A percentile compares a stretch with the other conserved stretches of the same genome.
phyloP scores from a whole-genome alignment of 2,329 filamentous ascomycete genomes.

The Pseudogymnoascus sp. region DNA sequence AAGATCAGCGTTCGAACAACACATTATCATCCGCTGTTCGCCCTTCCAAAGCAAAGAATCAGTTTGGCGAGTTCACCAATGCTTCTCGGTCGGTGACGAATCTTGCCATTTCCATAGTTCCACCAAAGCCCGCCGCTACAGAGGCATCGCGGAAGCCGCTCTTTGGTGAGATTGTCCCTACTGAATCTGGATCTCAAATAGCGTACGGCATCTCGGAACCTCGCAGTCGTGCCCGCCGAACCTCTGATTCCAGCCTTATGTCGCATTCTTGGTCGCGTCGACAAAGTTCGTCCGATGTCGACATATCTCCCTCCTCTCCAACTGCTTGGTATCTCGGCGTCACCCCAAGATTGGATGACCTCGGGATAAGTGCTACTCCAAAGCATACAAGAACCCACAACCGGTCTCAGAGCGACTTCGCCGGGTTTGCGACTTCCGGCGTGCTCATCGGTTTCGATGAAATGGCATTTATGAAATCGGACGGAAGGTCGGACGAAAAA shows the following conservation, averaged over 20 bases:
- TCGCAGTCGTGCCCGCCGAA: conserved; percentile 46
- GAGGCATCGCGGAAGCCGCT: conserved; percentile 45
- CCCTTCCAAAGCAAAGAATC: conserved; percentile 43
- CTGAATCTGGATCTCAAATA: conserved; percentile 44
- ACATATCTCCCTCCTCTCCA: conserved; percentile 54
- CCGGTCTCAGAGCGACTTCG: conserved; percentile 55
- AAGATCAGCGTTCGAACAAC: conserved; percentile 46
- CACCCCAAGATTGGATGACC: conserved; percentile 36
- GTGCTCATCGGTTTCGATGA: background rate
- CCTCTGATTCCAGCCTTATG: conserved; percentile 63
- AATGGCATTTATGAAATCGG: background rate
- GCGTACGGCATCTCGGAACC: conserved; percentile 53
- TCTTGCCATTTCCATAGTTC: conserved; percentile 28
- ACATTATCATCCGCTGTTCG: conserved; percentile 54
- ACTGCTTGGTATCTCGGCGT: conserved; percentile 55
- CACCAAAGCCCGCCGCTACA: conserved; percentile 20
- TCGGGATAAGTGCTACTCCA: conserved; percentile 22
- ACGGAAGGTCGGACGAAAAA: background rate
- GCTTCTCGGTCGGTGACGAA: conserved; percentile 39
- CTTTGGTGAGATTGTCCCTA: conserved; percentile 67
- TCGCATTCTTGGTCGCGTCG: conserved; percentile 41
- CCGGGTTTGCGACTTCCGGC: conserved; percentile 26
- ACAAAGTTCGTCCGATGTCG: conserved; percentile 48
- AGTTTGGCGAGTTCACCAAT: conserved; percentile 29
- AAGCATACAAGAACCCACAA: conserved; percentile 36